Base-by-base conservation (phyloP, 768 basidiomycete species). In the Auricularia heimuer region DNA sequence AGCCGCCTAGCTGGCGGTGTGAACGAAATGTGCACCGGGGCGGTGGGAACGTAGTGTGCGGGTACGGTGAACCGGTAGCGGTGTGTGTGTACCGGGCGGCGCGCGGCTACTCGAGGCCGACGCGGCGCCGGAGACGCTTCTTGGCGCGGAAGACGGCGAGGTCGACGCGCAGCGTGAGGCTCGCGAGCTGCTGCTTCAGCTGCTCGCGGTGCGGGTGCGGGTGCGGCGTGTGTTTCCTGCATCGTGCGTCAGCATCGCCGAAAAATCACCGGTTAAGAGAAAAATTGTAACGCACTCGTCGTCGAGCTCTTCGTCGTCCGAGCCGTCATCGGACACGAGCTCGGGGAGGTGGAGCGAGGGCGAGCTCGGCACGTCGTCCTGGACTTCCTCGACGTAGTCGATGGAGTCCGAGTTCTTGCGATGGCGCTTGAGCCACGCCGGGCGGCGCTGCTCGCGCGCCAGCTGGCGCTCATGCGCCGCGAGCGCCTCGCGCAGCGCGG, bases 101-200 rank as follows among this genome's bases (percentile, higher is more conserved):
- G 8, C 1, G 8, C 39, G 47, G 47, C 47, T 51, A 60, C 24
- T 60, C 29, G 11, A 60, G 56, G 7, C 56, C 56, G 24, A 60
- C 24, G 56, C 56, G 24, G 24, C 56, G 24, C 24, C 56, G 24
- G 7, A 60, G 34, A 10, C 24, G 24, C 29, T 35, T 29, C 56
- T 60, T 60, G 29, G 56, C 56, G 56, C 56, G 56, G 34, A 60
- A 60, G 56, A 60, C 56, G 56, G 56, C 56, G 56, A 60, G 56
- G 56, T 60, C 56, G 56, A 60, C 56, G 56, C 56, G 56, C 56
- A 60, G 56, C 24, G 56, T 29, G 56, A 60, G 18, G 56, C 56
- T 60, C 6, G 56, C 56, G 34, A 60, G 12, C 29, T 60, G 56
- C 6, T 34, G 56, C 14, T 29, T 21, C 4, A 60, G 4, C 16